Evolutionary conservation across 306 rosid genomes (phyloP).

Genomic region (Argentina anserina): DNA sequence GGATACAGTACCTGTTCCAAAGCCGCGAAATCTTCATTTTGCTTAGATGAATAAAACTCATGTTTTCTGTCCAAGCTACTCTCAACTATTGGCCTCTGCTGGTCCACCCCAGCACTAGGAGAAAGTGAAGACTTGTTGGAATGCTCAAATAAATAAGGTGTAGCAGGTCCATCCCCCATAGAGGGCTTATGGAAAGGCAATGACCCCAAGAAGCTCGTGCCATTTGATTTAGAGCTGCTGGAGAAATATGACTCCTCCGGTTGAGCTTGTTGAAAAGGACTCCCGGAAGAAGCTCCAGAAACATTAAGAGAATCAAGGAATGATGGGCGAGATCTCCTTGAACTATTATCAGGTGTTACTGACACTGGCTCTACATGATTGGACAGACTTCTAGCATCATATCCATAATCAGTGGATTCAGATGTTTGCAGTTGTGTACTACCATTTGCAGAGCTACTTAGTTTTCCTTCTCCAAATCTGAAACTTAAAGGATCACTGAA

Average conservation of each 20-base stretch:
- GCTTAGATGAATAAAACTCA: constrained; percentile 50
- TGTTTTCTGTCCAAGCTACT: constrained; percentile 51
- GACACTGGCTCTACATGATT: constrained; percentile 42
- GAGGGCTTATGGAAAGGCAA: constrained; percentile 41
- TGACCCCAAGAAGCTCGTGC: constrained; percentile 36
- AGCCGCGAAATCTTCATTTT: constrained; percentile 84
- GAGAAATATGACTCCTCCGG: constrained; percentile 39
- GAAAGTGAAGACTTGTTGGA: constrained; percentile 29
- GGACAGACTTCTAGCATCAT: constrained; percentile 42
- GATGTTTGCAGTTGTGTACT: constrained; percentile 36
- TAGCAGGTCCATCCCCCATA: constrained; percentile 36
- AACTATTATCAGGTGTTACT: constrained; percentile 46
- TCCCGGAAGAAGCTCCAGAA: constrained; percentile 48
- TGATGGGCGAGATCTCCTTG: constrained; percentile 76
- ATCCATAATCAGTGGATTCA: constrained; percentile 35
- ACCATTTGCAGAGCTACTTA: constrained; percentile 31
- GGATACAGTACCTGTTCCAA: constrained; percentile 72
- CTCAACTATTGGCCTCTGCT: constrained; percentile 31
- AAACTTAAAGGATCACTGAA: constrained; percentile 36
- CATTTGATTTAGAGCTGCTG: constrained; percentile 38
- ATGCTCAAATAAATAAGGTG: constrained; percentile 36
- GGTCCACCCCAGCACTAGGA: constrained; percentile 32
- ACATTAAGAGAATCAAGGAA: constrained; percentile 81
- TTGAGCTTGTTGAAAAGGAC: constrained; percentile 40
- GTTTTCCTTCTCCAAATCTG: constrained; percentile 35